Percentiles rank a stretch among this genome's conserved stretches.
phyloP scores from a whole-genome alignment of 371 early-diverging fungal species.

The Rhizomucor pusillus region DNA sequence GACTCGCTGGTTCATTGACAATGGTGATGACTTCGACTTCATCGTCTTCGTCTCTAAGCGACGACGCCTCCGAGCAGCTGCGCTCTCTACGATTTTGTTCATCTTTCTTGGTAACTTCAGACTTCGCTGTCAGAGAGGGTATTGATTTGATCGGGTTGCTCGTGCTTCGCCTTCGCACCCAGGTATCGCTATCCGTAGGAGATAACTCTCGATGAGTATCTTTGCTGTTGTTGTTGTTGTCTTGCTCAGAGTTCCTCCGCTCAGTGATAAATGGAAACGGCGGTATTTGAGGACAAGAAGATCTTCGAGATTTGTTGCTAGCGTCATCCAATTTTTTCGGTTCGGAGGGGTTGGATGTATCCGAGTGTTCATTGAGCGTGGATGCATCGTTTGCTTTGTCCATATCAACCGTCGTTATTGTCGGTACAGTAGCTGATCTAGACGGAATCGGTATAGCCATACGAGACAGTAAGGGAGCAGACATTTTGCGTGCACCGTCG shows the following conservation, averaged over 20 bases:
- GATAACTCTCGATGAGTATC: no score
- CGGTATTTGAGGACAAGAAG: conserved; percentile 20
- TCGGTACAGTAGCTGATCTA: conserved; percentile 10
- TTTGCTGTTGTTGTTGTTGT: background rate
- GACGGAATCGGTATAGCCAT: conserved; percentile 1
- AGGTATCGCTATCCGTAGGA: no score
- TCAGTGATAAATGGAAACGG: conserved; percentile 10
- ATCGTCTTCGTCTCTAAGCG: background rate
- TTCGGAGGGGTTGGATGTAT: background rate
- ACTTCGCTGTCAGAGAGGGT: background rate
- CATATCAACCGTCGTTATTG: background rate
- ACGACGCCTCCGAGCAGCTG: background rate
- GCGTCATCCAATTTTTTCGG: background rate
- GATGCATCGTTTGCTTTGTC: background rate
- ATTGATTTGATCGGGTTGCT: conserved; percentile 15
- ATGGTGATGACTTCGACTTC: background rate
- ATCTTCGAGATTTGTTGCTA: conserved; percentile 10
- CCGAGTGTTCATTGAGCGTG: background rate
- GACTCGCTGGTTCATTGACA: background rate
- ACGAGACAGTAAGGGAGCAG: conserved; percentile 10
- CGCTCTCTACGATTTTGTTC: background rate
- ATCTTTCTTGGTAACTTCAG: background rate
- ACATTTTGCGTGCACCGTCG: conserved; percentile 6
- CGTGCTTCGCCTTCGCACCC: conserved; percentile 11
- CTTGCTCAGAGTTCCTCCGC: background rate